phyloP scores from a whole-genome alignment of 2,329 filamentous ascomycete genomes.

The Colletotrichum sp. region DNA sequence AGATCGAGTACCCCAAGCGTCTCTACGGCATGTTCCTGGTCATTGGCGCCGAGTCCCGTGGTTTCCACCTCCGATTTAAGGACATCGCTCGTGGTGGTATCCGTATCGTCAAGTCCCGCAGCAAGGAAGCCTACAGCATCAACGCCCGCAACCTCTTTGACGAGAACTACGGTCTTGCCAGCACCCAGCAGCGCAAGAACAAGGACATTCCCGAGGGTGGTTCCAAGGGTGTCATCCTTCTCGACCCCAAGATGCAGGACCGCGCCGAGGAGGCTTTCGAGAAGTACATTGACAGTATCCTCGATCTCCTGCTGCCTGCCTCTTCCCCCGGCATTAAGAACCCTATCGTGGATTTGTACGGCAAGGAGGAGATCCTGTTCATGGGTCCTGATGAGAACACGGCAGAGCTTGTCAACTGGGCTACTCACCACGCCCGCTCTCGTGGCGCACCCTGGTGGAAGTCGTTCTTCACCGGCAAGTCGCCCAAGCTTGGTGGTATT shows the following conservation, averaged over 20 bases:
- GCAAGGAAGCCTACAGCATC: conserved; percentile 94
- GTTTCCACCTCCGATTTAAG: conserved; percentile 96
- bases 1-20: conserved; percentile 90
- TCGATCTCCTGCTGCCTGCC: conserved; percentile 90
- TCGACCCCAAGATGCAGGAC: conserved; percentile 94
- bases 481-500: conserved; percentile 92
- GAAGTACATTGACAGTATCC: conserved; percentile 99
- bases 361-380: conserved; percentile 96
- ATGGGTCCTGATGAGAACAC: conserved; percentile 99
- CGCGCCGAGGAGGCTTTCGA: conserved; percentile 93
- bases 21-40: conserved; percentile 99
- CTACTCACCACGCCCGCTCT: conserved; percentile 88
- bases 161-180: conserved; percentile 98
- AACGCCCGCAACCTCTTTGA: conserved; percentile 97
- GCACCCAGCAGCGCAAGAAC: conserved; percentile 99
- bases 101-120: conserved; percentile 97
- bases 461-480: conserved; percentile 99
- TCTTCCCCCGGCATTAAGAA: conserved; percentile 98
- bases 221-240: conserved; percentile 95
- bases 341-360: conserved; percentile 93
- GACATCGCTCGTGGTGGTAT: conserved; percentile 97
- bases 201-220: conserved; percentile 99
- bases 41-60: conserved; percentile 94
- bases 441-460: conserved; percentile 99
- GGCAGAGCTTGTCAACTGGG: conserved; percentile 96